These are phyloP conservation scores for Penicillium turbatum DNA, from an alignment of 495 filamentous ascomycete genomes.

Conservation along the genomic window DNA sequence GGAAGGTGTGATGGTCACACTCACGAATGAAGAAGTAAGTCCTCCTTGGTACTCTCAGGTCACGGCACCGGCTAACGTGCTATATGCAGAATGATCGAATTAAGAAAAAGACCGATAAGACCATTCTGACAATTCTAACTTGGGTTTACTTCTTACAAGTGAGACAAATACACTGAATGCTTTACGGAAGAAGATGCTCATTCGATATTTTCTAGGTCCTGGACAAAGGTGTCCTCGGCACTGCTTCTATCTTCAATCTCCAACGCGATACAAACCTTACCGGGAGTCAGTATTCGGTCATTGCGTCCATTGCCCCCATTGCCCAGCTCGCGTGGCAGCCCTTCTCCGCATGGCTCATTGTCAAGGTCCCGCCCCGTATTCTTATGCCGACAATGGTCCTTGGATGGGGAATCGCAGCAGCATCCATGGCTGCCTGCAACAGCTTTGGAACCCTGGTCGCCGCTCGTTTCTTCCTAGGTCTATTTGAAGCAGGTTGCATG, in stretches of 20 bases:
- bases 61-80: neutral
- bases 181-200: too few relatives aligned
- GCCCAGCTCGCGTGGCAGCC: neutral
- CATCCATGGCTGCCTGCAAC: neutral
- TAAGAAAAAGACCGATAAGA: neutral
- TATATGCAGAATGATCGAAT: neutral
- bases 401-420: neutral
- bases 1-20: neutral
- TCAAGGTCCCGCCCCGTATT: neutral
- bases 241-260: neutral
- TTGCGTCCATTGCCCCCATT: neutral
- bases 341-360: neutral
- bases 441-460: slow-evolving; percentile 27
- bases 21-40: neutral
- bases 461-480: slow-evolving; percentile 31
- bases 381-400: neutral
- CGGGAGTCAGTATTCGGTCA: neutral
- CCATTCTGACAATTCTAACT: neutral
- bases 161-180: too few relatives aligned
- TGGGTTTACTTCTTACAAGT: slow-evolving; percentile 1
- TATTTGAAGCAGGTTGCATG: slow-evolving; percentile 31
- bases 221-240: neutral
- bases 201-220: neutral
- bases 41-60: too few relatives aligned
- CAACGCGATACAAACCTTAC: neutral